Evolutionary conservation across 306 rosid species (phyloP).

Genomic region (Nissolia schottii): DNA sequence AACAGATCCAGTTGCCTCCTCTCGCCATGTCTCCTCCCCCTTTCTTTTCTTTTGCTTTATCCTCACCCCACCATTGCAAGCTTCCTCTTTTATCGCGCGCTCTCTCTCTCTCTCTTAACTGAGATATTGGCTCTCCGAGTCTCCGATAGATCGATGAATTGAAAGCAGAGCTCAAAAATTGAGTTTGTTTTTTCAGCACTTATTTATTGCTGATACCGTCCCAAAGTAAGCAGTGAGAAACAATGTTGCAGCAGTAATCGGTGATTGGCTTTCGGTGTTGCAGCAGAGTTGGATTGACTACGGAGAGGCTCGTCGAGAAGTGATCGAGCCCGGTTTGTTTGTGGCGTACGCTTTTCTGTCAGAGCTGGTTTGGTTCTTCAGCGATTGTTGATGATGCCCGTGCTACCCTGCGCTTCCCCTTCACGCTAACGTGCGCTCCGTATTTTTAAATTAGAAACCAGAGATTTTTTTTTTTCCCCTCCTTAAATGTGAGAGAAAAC

Average conservation of each 20-base stretch:
- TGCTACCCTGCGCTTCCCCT: background rate
- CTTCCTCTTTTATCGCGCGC: background rate
- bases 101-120: background rate
- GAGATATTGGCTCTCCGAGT: background rate
- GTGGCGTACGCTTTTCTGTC: background rate
- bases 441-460: no score
- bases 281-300: background rate
- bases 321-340: background rate
- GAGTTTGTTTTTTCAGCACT: background rate
- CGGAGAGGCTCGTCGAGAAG: background rate
- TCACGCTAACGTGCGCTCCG: background rate
- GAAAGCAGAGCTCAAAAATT: slow-evolving; percentile 16
- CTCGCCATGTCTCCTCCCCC: slow-evolving; percentile 68
- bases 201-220: no score
- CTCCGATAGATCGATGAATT: background rate
- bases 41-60: slow-evolving; percentile 22
- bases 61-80: slow-evolving; percentile 60
- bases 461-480: no score
- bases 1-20: slow-evolving; percentile 54
- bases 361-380: background rate
- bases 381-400: background rate
- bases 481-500: no score
- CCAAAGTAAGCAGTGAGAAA: background rate
- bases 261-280: no score
- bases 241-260: background rate